These are phyloP conservation scores for Stereum hirsutum DNA, from an alignment of 1,284 basidiomycete species.

Conservation along the genomic window DNA sequence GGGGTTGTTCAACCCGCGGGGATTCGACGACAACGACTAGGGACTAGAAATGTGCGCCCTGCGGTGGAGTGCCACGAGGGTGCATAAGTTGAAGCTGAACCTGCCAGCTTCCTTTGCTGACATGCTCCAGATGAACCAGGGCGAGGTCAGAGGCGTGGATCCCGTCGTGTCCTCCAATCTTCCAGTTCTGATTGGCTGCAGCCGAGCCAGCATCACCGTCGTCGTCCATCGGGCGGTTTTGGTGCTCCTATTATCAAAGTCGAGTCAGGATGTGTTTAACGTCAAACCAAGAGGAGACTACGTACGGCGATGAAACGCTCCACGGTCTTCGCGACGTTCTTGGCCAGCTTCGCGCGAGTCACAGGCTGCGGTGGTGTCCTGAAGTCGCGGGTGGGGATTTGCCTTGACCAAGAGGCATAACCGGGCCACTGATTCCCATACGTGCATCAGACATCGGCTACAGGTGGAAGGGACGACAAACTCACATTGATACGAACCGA, in stretches of 20 bases:
- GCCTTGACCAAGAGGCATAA: constrained; percentile 64
- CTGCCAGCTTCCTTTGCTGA: constrained; percentile 73
- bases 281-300: constrained; percentile 7
- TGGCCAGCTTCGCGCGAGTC: constrained; percentile 55
- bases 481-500: constrained; percentile 64
- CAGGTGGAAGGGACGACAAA: constrained; percentile 5
- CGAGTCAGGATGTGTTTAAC: not conserved
- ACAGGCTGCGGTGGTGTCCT: constrained; percentile 65
- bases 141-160: constrained; percentile 58
- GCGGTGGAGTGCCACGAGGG: no score
- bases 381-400: constrained; percentile 73
- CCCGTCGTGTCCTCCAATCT: constrained; percentile 36
- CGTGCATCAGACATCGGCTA: constrained; percentile 1
- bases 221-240: constrained; percentile 42
- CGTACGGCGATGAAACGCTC: constrained; percentile 27
- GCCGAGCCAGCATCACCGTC: constrained; percentile 41
- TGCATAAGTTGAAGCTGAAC: constrained; percentile 51
- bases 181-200: no score
- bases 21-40: no score
- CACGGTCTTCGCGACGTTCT: constrained; percentile 54
- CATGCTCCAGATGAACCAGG: constrained; percentile 69
- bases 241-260: constrained; percentile 31
- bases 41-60: no score
- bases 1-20: no score
- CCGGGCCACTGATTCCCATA: constrained; percentile 54